Conservation (phyloP, 768 basidiomycete species). For the Suillus brevipes region DNA sequence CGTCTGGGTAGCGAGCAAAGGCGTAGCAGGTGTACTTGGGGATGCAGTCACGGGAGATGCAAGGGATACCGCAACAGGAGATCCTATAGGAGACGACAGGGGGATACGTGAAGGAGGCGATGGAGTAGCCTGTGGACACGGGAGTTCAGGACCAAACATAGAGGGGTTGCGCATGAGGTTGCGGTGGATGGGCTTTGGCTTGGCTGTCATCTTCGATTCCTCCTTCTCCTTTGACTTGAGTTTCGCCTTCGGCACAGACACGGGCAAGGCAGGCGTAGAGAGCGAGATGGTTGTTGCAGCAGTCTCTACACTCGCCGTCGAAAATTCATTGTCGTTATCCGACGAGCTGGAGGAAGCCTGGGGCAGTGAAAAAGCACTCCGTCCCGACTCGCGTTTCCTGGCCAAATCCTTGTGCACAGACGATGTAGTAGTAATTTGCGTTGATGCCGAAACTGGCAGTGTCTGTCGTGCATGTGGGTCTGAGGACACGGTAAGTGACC, state of each 20-base stretch:
- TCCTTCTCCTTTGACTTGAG: constrained; percentile 15
- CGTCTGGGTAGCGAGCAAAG: constrained; percentile 7
- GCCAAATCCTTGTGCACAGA: constrained; percentile 6
- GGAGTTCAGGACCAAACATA: constrained; percentile 67
- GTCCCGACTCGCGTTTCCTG: constrained; percentile 18
- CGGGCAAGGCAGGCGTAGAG: constrained; percentile 19
- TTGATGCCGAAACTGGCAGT: constrained; percentile 13
- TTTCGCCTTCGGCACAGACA: constrained; percentile 20
- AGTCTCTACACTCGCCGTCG: constrained; percentile 33
- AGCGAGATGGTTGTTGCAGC: constrained; percentile 29
- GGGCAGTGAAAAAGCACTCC: constrained; percentile 21
- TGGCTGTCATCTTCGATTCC: constrained; percentile 17
- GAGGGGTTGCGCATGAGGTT: constrained; percentile 61
- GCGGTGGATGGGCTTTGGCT: constrained; percentile 34
- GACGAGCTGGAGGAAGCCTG: constrained; percentile 31
- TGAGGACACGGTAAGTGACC: constrained; percentile 29
- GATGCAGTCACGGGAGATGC: constrained; percentile 15
- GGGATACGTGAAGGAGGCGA: constrained; percentile 32
- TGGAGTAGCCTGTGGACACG: constrained; percentile 41
- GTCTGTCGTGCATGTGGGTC: constrained; percentile 21
- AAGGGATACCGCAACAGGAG: constrained; percentile 6
- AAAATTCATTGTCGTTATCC: constrained; percentile 33
- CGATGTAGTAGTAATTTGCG: constrained; percentile 27
- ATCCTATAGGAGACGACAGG: constrained; percentile 24
- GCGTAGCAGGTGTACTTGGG: constrained; percentile 8